These are phyloP conservation scores for Citrus australasica DNA, from an alignment of 345 rosid genomes.

Conservation along the genomic window DNA sequence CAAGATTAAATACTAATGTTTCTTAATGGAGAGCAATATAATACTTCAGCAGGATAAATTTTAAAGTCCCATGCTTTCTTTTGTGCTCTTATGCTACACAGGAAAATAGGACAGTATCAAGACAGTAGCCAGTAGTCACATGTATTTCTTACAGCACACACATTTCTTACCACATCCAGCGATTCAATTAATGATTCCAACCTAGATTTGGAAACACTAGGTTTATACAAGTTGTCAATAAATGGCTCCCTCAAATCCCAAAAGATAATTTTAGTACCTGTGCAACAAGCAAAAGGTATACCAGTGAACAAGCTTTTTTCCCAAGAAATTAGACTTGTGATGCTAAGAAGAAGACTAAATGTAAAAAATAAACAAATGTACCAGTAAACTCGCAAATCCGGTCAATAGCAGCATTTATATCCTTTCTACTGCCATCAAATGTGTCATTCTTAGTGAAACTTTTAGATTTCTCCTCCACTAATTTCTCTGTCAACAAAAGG, in stretches of 20 bases:
- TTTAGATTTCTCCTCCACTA: constrained; percentile 62
- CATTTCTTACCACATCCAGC: constrained; percentile 62
- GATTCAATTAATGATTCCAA: constrained; percentile 79
- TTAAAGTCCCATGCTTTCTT: constrained; percentile 1
- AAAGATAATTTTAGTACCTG: constrained; percentile 93
- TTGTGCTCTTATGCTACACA: neutral
- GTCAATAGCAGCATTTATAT: constrained; percentile 85
- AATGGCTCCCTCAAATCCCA: constrained; percentile 87
- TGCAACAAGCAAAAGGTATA: constrained; percentile 29
- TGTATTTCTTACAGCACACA: constrained; percentile 8
- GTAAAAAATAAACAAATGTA: constrained; percentile 24
- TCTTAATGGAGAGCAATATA: neutral
- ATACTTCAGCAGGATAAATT: neutral
- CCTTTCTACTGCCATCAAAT: constrained; percentile 88
- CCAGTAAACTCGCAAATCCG: constrained; percentile 85
- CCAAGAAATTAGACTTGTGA: neutral
- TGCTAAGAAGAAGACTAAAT: neutral
- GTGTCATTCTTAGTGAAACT: constrained; percentile 67
- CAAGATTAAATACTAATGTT: neutral
- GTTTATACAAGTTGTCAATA: constrained; percentile 78
- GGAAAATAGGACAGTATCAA: neutral
- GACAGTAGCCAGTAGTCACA: neutral
- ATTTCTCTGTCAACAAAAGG: constrained; percentile 38
- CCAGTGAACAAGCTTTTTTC: constrained; percentile 12
- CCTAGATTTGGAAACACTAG: constrained; percentile 69